Conservation (phyloP, 2,329 filamentous ascomycete genomes). For the Emergomyces pasteurianus region DNA sequence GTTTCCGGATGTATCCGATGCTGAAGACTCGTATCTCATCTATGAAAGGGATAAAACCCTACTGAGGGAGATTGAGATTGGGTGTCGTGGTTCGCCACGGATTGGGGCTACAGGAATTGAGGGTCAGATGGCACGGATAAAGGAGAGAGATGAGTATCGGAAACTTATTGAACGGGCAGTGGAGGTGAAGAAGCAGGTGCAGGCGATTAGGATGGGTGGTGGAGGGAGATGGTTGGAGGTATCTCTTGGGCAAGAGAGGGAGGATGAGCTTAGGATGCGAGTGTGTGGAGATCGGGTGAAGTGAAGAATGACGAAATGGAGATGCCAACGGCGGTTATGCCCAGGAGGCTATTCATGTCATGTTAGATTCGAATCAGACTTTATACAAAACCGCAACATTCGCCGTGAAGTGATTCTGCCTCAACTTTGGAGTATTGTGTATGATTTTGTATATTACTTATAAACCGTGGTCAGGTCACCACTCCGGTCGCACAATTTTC, state of each 20-base stretch:
- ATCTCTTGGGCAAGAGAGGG: conserved; percentile 18
- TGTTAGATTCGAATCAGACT: not conserved
- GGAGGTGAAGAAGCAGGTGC: conserved; percentile 22
- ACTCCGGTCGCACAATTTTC: not conserved
- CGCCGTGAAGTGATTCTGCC: not conserved
- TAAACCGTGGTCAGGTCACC: not conserved
- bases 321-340: not conserved
- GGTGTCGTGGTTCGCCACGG: not conserved
- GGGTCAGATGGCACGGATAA: conserved; percentile 6
- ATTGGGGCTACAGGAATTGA: not conserved
- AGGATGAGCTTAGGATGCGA: conserved; percentile 8
- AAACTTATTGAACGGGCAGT: conserved; percentile 18
- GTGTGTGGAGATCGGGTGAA: conserved; percentile 4
- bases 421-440: not conserved
- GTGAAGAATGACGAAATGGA: not conserved
- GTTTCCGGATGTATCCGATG: conserved; percentile 16
- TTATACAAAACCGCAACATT: not conserved
- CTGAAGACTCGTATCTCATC: not conserved
- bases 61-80: not conserved
- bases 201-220: conserved; percentile 18
- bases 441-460: not conserved
- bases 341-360: not conserved
- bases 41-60: not conserved
- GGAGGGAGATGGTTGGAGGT: conserved; percentile 32
- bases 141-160: conserved; percentile 22